Evolutionary conservation across 2,329 filamentous ascomycete species (phyloP), one percentile per base, ranked within the genome.

Genomic region (Penicillium sp.): DNA sequence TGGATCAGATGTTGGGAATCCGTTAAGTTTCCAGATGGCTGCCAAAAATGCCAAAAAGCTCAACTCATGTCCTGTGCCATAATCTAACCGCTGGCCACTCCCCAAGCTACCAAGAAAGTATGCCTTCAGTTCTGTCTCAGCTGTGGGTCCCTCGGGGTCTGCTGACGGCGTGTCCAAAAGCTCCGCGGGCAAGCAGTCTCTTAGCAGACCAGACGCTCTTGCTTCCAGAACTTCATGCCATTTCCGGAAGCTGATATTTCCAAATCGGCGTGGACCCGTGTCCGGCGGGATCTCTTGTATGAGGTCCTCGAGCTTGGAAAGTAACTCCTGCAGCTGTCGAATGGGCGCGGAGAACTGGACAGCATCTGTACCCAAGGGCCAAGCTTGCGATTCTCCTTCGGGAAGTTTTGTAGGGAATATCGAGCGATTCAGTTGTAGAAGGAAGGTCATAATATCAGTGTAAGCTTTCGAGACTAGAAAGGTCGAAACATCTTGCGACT

Each of bases 31-130:
- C 92, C 93, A 99, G 5, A 99, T 79, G 56, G 89, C 87, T 4
- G 86, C 92, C 6, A 99, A 72, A 60, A 99, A 99, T 1, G 94
- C 93, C 7, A 97, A 73, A 67, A 99, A 99, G 74, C 90, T 96
- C 49, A 99, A 78, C 70, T 99, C 94, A 72, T 99, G 94, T 0
- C 94, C 94, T 0, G 94, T 97, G 1, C 94, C 94, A 69, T 97
- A 99, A 75, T 99, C 94, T 25, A 99, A 79, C 51, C 94, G 81
- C 67, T 97, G 91, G 0, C 90, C 75, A 69, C 92, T 97, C 3
- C 94, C 94, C 74, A 96, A 97, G 4, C 84, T 85, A 14, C 92
- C 92, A 4, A 96, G 73, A 1, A 99, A 82, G 71, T 99, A 99
- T 41, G 84, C 81, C 54, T 79, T 81, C 8, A 97, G 76, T 74